A percentile compares a stretch with the other conserved stretches of the same genome.
These are phyloP conservation scores for Xylariaceae sp. DNA, from an alignment of 2,329 filamentous ascomycete species.

Conservation along the genomic window DNA sequence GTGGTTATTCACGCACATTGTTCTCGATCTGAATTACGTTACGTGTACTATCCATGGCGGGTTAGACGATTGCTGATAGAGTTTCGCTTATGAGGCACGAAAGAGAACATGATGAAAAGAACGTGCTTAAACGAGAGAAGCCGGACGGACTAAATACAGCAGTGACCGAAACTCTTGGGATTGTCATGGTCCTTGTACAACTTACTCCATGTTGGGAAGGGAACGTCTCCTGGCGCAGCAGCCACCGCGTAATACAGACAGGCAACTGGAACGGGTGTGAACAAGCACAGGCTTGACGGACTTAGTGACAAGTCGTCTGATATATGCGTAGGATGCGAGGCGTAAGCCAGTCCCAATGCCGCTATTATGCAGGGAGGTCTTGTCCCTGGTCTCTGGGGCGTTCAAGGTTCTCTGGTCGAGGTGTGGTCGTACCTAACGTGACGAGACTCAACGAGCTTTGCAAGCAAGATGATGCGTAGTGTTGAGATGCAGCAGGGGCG, in stretches of 20 bases:
- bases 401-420: too few relatives aligned
- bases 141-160: neutral
- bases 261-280: neutral
- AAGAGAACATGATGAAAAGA: neutral
- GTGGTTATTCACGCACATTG: constrained; percentile 24
- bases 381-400: too few relatives aligned
- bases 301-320: constrained; percentile 11
- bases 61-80: constrained; percentile 4
- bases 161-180: neutral
- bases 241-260: constrained; percentile 14
- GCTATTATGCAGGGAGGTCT: too few relatives aligned
- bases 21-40: constrained; percentile 33
- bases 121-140: neutral
- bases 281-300: constrained; percentile 9
- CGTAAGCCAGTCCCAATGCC: too few relatives aligned
- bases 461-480: too few relatives aligned
- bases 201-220: constrained; percentile 23
- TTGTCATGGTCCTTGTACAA: constrained; percentile 1
- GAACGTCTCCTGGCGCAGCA: constrained; percentile 9
- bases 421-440: too few relatives aligned
- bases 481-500: too few relatives aligned
- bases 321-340: neutral
- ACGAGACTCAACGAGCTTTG: too few relatives aligned
- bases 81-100: constrained; percentile 9
- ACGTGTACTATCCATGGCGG: constrained; percentile 27